These are phyloP conservation scores for Suillus weaverae DNA, from an alignment of 768 basidiomycete genomes.

Conservation along the genomic window DNA sequence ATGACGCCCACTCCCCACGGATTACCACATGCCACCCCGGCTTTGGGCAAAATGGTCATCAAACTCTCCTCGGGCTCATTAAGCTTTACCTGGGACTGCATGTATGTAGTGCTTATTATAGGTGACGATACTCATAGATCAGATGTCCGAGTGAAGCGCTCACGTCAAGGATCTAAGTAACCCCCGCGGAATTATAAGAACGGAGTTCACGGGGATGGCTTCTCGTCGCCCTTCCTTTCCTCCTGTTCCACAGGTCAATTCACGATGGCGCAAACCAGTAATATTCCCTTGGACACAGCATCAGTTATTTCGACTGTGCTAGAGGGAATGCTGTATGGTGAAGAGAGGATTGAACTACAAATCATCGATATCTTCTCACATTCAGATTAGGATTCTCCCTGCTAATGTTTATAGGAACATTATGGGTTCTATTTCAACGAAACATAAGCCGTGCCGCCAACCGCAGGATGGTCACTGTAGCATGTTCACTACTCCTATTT, in stretches of 20 bases:
- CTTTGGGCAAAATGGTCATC: background rate
- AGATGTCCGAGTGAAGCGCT: background rate
- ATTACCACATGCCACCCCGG: background rate
- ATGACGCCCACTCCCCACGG: background rate
- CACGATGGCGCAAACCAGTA: constrained; percentile 4
- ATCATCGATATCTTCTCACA: background rate
- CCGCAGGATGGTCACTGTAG: constrained; percentile 17
- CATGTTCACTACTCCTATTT: constrained; percentile 23
- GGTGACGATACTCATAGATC: background rate
- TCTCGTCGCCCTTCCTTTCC: background rate
- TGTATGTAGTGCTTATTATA: background rate
- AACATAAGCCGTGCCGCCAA: constrained; percentile 8
- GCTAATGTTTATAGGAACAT: constrained; percentile 30
- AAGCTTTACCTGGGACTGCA: background rate
- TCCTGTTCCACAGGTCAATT: background rate
- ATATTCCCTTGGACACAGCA: constrained; percentile 20
- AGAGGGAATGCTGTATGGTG: constrained; percentile 28
- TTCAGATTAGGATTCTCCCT: constrained; percentile 25
- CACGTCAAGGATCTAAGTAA: background rate
- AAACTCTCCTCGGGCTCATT: background rate
- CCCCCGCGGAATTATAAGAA: background rate
- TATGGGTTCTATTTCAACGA: constrained; percentile 21
- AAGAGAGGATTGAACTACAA: background rate
- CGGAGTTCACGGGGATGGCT: background rate
- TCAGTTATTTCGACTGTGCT: constrained; percentile 26